These are phyloP conservation scores for Ceratorhiza oryzae-sativae DNA, from an alignment of 1,284 basidiomycete genomes.

Conservation along the genomic window DNA sequence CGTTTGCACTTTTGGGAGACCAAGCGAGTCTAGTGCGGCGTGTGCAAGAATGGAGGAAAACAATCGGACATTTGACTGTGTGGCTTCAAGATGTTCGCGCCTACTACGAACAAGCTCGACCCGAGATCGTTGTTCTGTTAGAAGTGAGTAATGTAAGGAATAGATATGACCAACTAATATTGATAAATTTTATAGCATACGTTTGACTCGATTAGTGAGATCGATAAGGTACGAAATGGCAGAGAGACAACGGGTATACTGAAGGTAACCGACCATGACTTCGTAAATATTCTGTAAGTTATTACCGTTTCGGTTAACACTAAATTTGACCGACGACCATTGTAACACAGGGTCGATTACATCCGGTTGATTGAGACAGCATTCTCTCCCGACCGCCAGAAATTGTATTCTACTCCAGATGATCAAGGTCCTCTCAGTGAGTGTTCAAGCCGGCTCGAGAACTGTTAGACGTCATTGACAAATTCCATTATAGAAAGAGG, in stretches of 20 bases:
- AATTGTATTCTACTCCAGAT: not conserved
- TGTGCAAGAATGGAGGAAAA: constrained; percentile 35
- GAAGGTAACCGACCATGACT: constrained; percentile 14
- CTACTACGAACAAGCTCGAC: constrained; percentile 28
- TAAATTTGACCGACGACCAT: not conserved
- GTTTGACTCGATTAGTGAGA: constrained; percentile 20
- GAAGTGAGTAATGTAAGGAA: constrained; percentile 4
- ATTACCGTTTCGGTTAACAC: not conserved
- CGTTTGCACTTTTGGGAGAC: constrained; percentile 6
- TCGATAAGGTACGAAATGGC: constrained; percentile 14
- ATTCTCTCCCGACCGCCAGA: constrained; percentile 21
- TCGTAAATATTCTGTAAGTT: constrained; percentile 21
- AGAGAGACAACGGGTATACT: not conserved
- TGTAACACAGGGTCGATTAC: constrained; percentile 7
- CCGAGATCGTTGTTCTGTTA: constrained; percentile 29
- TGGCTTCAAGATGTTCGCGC: constrained; percentile 34
- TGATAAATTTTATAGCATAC: not conserved
- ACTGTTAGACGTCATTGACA: not conserved
- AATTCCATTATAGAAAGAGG: constrained; percentile 2
- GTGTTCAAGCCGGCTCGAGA: not conserved
- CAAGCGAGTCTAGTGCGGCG: constrained; percentile 25
- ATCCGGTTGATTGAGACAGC: constrained; percentile 20
- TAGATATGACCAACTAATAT: not conserved
- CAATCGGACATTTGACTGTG: constrained; percentile 21
- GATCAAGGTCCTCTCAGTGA: constrained; percentile 21